Base-by-base conservation (phyloP, 495 filamentous ascomycete species). In the Usnea hakonensis region DNA sequence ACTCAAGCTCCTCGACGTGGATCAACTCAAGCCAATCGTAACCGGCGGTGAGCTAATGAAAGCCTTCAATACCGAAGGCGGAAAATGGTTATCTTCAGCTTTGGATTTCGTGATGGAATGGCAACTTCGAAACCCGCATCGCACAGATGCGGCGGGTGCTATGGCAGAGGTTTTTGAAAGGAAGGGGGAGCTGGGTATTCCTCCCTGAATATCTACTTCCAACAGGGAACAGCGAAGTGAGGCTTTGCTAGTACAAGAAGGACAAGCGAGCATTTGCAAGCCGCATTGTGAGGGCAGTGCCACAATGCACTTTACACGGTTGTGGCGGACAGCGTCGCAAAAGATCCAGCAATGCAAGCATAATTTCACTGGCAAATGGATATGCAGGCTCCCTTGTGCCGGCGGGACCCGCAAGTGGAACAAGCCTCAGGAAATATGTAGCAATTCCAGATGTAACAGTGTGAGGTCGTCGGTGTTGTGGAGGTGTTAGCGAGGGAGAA, bases 101-200 rank as follows among this genome's bases (percentile, higher is more conserved):
- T 69, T 94, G 50, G 84, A 89, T 10, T 74, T 87, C 19, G 84
- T 85, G 35, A 79, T 94, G 71, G 82, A 83, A 60, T 97, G 91
- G 90, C 95, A 97, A 75, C 77, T 97, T 33, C 77, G 87, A 36
- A 83, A 97, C 70, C 90, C 91, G 4, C 82, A 81, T 3, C 74
- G 73, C 9, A 78, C 76, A 8, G 84, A 88, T 57, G 78, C 85
- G 21, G 70, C 78, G 9, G 81, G 77, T 26, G 90, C 80, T 7
- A 76, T 95, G 62, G 83, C 89, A 64, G 84, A 86, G 68, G 79
- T 94, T 21, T 62, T 71, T 44, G 70, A 70, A 44, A 79, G 77
- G 70, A 77, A 76, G 65, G 70, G 72, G 52, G 85, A 90, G 70
- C 73, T 90, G 48, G 38, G 35, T 35, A 53, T 65, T 21, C 48